Conservation (phyloP, 2,329 filamentous ascomycete genomes). For the Colletotrichum godetiae region DNA sequence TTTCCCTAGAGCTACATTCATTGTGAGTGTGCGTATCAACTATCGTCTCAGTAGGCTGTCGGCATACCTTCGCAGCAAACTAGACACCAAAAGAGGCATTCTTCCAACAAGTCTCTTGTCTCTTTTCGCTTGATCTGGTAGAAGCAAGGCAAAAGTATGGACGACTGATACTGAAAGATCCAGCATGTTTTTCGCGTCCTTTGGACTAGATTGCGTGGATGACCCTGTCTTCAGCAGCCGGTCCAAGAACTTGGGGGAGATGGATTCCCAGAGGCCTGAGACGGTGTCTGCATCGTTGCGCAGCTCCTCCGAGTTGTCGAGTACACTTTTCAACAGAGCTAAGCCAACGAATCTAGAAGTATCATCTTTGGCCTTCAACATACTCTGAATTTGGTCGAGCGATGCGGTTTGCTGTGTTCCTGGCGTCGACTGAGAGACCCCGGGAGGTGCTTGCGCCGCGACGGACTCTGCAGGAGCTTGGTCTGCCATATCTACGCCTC, state of each 20-base stretch:
- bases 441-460: background rate
- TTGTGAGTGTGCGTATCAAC: background rate
- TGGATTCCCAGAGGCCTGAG: conserved; percentile 66
- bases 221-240: conserved; percentile 68
- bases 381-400: conserved; percentile 63
- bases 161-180: conserved; percentile 72
- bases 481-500: background rate
- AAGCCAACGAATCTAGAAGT: conserved; percentile 77
- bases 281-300: conserved; percentile 59
- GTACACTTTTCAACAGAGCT: conserved; percentile 72
- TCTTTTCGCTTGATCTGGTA: conserved; percentile 60
- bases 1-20: conserved; percentile 59
- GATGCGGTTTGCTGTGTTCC: conserved; percentile 32
- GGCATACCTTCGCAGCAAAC: conserved; percentile 63
- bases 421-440: conserved; percentile 13
- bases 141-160: conserved; percentile 69
- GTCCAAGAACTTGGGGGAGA: conserved; percentile 73
- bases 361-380: conserved; percentile 71
- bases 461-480: background rate
- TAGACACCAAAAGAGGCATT: conserved; percentile 63
- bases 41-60: background rate
- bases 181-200: conserved; percentile 69
- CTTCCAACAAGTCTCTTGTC: conserved; percentile 62
- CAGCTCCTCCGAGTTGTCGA: conserved; percentile 69
- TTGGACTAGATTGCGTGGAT: conserved; percentile 44